Evolutionary conservation across 495 filamentous ascomycete species (phyloP).

Genomic region (Aspergillus cavernicola): DNA sequence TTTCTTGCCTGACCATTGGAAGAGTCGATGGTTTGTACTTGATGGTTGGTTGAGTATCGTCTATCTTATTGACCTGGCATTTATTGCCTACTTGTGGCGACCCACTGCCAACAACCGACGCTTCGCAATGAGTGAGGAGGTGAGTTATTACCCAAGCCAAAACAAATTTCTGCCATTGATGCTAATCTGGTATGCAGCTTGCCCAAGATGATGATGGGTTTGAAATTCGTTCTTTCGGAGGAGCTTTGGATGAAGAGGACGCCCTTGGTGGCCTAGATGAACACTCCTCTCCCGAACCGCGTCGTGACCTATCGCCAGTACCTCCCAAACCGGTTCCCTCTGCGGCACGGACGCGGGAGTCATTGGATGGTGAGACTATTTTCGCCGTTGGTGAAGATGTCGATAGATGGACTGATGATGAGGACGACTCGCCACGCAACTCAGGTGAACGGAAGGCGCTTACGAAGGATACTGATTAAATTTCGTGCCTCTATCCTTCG

Average conservation of each 20-base stretch:
- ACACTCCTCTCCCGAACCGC: constrained; percentile 25
- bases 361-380: constrained; percentile 87
- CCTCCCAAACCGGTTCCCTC: constrained; percentile 51
- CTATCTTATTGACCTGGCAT: constrained; percentile 86
- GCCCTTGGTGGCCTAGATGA: constrained; percentile 41
- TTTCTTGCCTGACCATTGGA: constrained; percentile 95
- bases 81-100: constrained; percentile 95
- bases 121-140: constrained; percentile 98
- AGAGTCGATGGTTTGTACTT: constrained; percentile 93
- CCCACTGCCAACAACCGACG: constrained; percentile 95
- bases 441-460: constrained; percentile 59
- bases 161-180: background rate
- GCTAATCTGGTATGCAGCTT: constrained; percentile 51
- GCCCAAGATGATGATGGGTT: constrained; percentile 99
- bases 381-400: constrained; percentile 85
- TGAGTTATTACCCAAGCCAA: constrained; percentile 25
- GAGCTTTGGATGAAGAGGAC: constrained; percentile 69
- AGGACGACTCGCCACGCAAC: constrained; percentile 53
- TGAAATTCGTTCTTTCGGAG: constrained; percentile 90
- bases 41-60: constrained; percentile 98
- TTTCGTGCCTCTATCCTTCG: background rate
- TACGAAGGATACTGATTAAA: constrained; percentile 39
- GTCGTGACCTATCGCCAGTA: constrained; percentile 45
- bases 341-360: constrained; percentile 52
- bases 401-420: constrained; percentile 69